Conservation (phyloP, 2,329 filamentous ascomycete species). For the Pestalotiopsis fici region DNA sequence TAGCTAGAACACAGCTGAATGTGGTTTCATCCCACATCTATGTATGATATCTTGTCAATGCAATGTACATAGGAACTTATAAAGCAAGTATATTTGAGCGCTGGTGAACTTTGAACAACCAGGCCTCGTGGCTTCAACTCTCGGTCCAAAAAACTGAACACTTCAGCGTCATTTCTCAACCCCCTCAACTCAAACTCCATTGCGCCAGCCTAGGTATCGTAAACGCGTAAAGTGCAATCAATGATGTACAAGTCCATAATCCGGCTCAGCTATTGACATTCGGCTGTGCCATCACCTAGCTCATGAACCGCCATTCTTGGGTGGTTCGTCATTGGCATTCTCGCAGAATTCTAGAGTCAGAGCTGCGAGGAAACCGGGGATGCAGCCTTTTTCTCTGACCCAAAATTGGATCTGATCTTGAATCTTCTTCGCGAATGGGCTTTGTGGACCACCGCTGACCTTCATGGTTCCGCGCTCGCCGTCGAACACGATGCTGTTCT, state of each 20-base stretch:
- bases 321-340: conserved; percentile 50
- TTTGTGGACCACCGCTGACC: conserved; percentile 85
- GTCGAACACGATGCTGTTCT: conserved; percentile 81
- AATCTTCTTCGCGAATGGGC: conserved; percentile 83
- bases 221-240: neutral
- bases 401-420: conserved; percentile 88
- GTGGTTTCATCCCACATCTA: too few relatives aligned
- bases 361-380: conserved; percentile 89
- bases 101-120: too few relatives aligned
- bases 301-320: conserved; percentile 23
- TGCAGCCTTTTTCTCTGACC: conserved; percentile 91
- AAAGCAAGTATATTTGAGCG: too few relatives aligned
- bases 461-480: conserved; percentile 98
- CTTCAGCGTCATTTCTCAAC: neutral
- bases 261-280: neutral
- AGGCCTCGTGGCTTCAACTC: neutral
- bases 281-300: neutral
- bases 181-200: neutral
- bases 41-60: too few relatives aligned
- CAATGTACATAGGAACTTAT: too few relatives aligned
- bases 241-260: neutral
- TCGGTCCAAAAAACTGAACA: neutral
- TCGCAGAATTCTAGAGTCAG: conserved; percentile 90
- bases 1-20: too few relatives aligned
- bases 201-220: neutral